Evolutionary conservation across 2,329 filamentous ascomycete species (phyloP).

Genomic region (Ceratocystis destructans): DNA sequence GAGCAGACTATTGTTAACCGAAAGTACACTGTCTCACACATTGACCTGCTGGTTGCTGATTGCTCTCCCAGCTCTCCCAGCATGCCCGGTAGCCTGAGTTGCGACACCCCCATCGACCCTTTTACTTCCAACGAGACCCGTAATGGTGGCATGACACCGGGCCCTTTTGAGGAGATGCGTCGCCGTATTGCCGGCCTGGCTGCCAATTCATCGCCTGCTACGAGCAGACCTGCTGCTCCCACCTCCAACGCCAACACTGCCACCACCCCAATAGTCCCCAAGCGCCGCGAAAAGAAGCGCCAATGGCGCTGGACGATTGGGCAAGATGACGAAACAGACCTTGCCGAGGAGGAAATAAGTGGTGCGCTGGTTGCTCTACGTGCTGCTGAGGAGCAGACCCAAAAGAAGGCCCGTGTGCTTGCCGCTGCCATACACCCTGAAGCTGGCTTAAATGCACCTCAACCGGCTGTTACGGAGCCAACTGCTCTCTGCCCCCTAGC

Average conservation of each 20-base stretch:
- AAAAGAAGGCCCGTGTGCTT: slow-evolving; percentile 17
- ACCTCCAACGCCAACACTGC: slow-evolving; percentile 2
- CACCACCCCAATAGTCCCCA: slow-evolving; percentile 22
- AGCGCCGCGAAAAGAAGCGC: slow-evolving; percentile 45
- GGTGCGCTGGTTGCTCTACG: slow-evolving; percentile 32
- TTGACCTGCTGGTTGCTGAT: slow-evolving; percentile 48
- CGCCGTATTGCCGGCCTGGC: slow-evolving; percentile 39
- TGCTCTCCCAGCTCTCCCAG: slow-evolving; percentile 22
- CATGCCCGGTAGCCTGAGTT: slow-evolving; percentile 21
- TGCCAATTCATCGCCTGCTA: slow-evolving; percentile 30
- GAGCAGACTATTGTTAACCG: slow-evolving; percentile 51
- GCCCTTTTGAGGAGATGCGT: slow-evolving; percentile 50
- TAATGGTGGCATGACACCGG: slow-evolving; percentile 49
- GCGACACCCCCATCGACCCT: slow-evolving; percentile 34
- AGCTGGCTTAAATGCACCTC: background rate
- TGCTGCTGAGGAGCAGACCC: slow-evolving; percentile 25
- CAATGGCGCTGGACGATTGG: slow-evolving; percentile 55
- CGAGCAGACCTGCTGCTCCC: slow-evolving; percentile 31
- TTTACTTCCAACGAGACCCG: slow-evolving; percentile 42
- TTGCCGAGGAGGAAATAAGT: slow-evolving; percentile 29
- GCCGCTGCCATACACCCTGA: background rate
- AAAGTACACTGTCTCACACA: slow-evolving; percentile 48
- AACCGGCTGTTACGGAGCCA: background rate
- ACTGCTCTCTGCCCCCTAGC: background rate
- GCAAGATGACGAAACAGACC: slow-evolving; percentile 29